Percentiles rank a stretch among this genome's conserved stretches.
Evolutionary conservation across 495 filamentous ascomycete genomes (phyloP).

Genomic region (Aspergillus coremiiformis): DNA sequence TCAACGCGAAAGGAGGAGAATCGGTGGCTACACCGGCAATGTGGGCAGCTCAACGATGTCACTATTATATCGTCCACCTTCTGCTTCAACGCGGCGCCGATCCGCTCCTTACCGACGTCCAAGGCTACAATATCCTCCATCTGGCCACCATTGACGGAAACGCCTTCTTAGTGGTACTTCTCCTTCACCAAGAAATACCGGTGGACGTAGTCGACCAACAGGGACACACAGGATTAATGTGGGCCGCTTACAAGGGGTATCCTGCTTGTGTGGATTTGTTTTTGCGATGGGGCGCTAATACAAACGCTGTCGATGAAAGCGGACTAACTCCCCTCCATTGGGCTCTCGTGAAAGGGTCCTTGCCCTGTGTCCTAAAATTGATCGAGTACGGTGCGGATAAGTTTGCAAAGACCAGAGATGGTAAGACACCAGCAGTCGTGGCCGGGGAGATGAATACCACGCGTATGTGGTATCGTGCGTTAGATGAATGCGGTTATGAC

Average conservation of each 20-base stretch:
- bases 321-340: slow-evolving; percentile 93
- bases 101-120: slow-evolving; percentile 77
- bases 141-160: slow-evolving; percentile 96
- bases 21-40: slow-evolving; percentile 87
- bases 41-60: slow-evolving; percentile 92
- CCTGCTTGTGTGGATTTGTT: slow-evolving; percentile 87
- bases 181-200: slow-evolving; percentile 86
- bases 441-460: slow-evolving; percentile 85
- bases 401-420: slow-evolving; percentile 76
- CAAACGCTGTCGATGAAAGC: slow-evolving; percentile 81
- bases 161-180: slow-evolving; percentile 79
- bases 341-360: slow-evolving; percentile 87
- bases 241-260: slow-evolving; percentile 96
- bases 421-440: slow-evolving; percentile 76
- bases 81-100: slow-evolving; percentile 84
- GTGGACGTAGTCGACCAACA: slow-evolving; percentile 83
- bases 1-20: slow-evolving; percentile 92
- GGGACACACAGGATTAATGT: slow-evolving; percentile 92
- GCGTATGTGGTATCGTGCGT: slow-evolving; percentile 72
- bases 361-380: slow-evolving; percentile 79
- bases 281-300: slow-evolving; percentile 89
- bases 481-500: slow-evolving; percentile 79
- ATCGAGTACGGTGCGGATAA: slow-evolving; percentile 92
- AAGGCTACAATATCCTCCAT: slow-evolving; percentile 95
- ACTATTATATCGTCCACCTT: slow-evolving; percentile 78